Percentiles rank a stretch among this genome's conserved stretches.
Evolutionary conservation across 768 basidiomycete genomes (phyloP).

Genomic region (Russula brevipes): DNA sequence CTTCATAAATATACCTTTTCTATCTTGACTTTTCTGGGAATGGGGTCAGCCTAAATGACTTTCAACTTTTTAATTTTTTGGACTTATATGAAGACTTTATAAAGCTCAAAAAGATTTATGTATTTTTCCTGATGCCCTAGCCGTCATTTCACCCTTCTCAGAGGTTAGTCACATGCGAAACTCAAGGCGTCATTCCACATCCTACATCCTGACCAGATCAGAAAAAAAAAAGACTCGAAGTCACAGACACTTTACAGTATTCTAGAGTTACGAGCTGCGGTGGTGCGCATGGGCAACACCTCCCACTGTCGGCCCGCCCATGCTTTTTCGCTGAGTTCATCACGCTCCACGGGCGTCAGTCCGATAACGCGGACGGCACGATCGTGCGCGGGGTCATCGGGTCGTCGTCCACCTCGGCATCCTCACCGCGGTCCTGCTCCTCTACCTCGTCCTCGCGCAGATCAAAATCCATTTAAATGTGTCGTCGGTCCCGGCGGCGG

Average conservation of each 20-base stretch:
- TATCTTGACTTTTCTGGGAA: too few species aligned
- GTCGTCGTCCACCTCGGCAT: slow-evolving; percentile 75
- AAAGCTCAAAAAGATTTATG: too few species aligned
- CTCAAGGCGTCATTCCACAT: too few species aligned
- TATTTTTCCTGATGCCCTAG: too few species aligned
- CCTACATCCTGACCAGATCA: neutral
- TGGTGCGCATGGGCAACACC: slow-evolving; percentile 40
- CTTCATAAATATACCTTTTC: too few species aligned
- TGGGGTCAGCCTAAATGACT: too few species aligned
- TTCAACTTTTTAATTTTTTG: too few species aligned
- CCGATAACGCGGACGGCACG: slow-evolving; percentile 54
- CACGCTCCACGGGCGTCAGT: slow-evolving; percentile 40
- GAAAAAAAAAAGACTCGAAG: too few species aligned
- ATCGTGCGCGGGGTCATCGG: slow-evolving; percentile 52
- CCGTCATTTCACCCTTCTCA: too few species aligned
- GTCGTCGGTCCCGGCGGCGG: slow-evolving; percentile 27
- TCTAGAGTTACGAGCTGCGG: slow-evolving; percentile 14
- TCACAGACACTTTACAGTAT: neutral
- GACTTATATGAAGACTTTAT: too few species aligned
- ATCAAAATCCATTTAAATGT: slow-evolving; percentile 35
- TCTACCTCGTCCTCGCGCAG: slow-evolving; percentile 71
- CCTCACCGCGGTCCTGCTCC: slow-evolving; percentile 73
- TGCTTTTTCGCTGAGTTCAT: slow-evolving; percentile 33
- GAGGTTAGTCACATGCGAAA: too few species aligned
- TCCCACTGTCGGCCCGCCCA: slow-evolving; percentile 46